Percentiles rank a stretch among this genome's conserved stretches.
phyloP scores from a whole-genome alignment of 495 filamentous ascomycete species.

The Xylaria acuta region DNA sequence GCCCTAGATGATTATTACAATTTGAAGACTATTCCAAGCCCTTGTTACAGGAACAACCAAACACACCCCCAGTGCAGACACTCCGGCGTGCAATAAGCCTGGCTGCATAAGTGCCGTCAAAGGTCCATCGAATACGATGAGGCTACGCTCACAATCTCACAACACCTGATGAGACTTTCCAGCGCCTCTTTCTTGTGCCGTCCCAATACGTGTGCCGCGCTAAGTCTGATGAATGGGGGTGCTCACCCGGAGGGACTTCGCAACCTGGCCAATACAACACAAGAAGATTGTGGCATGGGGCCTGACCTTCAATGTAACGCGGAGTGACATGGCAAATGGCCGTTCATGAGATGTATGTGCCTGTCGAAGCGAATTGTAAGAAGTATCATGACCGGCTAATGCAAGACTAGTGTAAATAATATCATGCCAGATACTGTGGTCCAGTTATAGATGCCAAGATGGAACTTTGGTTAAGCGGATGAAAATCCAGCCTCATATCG shows the following conservation, averaged over 20 bases:
- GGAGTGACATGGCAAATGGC: not conserved
- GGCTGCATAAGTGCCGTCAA: not conserved
- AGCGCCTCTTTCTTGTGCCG: not conserved
- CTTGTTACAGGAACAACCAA: not conserved
- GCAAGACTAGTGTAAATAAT: not conserved
- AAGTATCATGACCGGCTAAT: not conserved
- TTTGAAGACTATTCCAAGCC: too few relatives aligned
- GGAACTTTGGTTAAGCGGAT: conserved; percentile 3
- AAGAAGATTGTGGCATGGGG: not conserved
- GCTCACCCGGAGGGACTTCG: not conserved
- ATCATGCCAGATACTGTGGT: not conserved
- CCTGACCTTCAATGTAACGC: not conserved
- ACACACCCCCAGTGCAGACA: not conserved
- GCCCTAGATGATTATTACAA: too few relatives aligned
- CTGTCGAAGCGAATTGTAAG: not conserved
- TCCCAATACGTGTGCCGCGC: not conserved
- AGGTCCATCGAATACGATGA: not conserved
- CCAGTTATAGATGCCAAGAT: not conserved
- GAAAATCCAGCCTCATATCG: not conserved
- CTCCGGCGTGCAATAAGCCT: not conserved
- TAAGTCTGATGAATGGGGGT: conserved; percentile 2
- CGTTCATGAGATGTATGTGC: not conserved
- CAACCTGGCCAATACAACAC: conserved; percentile 2
- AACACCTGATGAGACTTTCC: not conserved
- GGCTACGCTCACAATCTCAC: not conserved